Base-by-base conservation (phyloP, 2,329 filamentous ascomycete genomes). In the Westerdykella aurantiaca region DNA sequence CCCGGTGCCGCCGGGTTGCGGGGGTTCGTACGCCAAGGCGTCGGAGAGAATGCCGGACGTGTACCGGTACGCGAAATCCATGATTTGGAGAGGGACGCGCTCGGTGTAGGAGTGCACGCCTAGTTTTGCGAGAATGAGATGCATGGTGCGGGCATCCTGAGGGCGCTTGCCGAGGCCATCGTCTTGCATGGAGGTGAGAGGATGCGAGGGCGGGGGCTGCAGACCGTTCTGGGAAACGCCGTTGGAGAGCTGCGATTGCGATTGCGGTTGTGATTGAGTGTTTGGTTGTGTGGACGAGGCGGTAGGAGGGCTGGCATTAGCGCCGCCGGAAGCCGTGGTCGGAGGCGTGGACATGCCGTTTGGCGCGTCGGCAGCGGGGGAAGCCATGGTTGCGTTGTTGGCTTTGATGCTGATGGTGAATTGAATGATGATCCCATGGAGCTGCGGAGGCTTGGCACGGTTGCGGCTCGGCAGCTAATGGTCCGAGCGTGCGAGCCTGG, bases 51-150 rank as follows among this genome's bases (percentile, higher is more conserved):
- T 75, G 45, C 79, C 77, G 1, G 81, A 81, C 9, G 84, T 87
- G 74, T 89, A 86, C 31, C 87, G 82, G 76, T 93, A 93, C 39
- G 87, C 85, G 62, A 91, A 91, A 53, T 93, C 87, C 64, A 93
- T 82, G 39, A 93, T 81, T 46, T 90, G 81, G 0, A 91, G 78
- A 0, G 87, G 87, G 1, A 93, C 86, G 58, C 87, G 86, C 65
- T 85, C 80, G 66, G 91, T 86, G 74, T 88, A 93, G 34, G 83
- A 77, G 4, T 83, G 82, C 9, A 91, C 86, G 60, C 86, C 86
- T 57, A 89, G 83, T 6, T 84, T 85, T 16, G 83, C 83, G 39
- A 93, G 81, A 41, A 93, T 79, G 14, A 90, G 80, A 69, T 91
- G 86, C 57, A 93, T 80, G 12, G 88, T 81, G 58, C 86, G 83